phyloP scores from a whole-genome alignment of 768 basidiomycete genomes.

The Termitomyces sp. region DNA sequence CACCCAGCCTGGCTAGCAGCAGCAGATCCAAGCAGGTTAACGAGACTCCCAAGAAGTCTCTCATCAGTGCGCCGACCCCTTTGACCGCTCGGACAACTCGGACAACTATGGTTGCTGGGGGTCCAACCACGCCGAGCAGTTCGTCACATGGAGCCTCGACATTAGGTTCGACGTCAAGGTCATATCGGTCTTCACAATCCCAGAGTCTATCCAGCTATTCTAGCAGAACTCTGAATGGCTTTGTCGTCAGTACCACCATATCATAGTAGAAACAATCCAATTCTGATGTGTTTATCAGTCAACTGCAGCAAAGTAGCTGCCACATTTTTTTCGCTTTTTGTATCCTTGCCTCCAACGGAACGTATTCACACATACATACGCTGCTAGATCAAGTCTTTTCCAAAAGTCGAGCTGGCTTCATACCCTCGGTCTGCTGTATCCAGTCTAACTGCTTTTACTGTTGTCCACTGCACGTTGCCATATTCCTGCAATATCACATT shows the following conservation, averaged over 20 bases:
- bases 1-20: slow-evolving; percentile 48
- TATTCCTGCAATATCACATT: slow-evolving; percentile 28
- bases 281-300: slow-evolving; percentile 24
- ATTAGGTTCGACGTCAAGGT: slow-evolving; percentile 54
- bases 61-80: slow-evolving; percentile 86
- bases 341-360: slow-evolving; percentile 16
- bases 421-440: slow-evolving; percentile 34
- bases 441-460: slow-evolving; percentile 26
- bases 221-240: slow-evolving; percentile 66
- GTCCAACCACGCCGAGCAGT: slow-evolving; percentile 52
- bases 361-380: slow-evolving; percentile 11
- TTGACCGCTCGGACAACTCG: slow-evolving; percentile 73
- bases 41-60: slow-evolving; percentile 82
- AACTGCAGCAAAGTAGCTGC: slow-evolving; percentile 33
- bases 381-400: slow-evolving; percentile 16
- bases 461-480: slow-evolving; percentile 28
- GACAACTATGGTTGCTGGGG: slow-evolving; percentile 40
- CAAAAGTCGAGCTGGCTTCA: slow-evolving; percentile 31
- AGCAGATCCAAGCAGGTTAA: slow-evolving; percentile 47
- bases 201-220: slow-evolving; percentile 71
- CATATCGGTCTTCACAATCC: slow-evolving; percentile 63
- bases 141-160: slow-evolving; percentile 45
- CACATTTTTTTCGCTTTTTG: slow-evolving; percentile 13
- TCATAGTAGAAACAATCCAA: neutral
- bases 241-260: slow-evolving; percentile 44